phyloP scores from a whole-genome alignment of 202 grass and related monocot species.

The Sporobolus alterniflorus region DNA sequence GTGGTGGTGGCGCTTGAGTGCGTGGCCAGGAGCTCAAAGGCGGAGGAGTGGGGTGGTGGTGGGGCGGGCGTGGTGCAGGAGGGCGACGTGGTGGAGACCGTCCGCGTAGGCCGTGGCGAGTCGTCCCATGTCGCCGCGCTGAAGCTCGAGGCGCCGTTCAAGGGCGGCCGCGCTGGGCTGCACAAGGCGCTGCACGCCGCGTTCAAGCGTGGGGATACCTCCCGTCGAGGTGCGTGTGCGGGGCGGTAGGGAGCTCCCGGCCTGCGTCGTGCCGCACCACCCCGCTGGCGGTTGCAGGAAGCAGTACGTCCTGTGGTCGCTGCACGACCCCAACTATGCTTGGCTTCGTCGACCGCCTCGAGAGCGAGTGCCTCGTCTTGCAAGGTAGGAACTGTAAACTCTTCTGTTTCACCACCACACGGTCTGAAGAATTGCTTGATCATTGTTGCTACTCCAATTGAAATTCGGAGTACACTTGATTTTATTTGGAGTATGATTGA shows the following conservation, averaged over 20 bases:
- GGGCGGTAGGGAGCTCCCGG: conserved; percentile 64
- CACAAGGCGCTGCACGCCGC: conserved; percentile 84
- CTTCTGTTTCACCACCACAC: background rate
- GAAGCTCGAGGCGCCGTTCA: conserved; percentile 71
- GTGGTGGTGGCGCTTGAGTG: conserved; percentile 92
- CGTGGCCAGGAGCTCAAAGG: conserved; percentile 79
- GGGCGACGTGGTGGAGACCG: conserved; percentile 82
- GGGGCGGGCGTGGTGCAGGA: conserved; percentile 66
- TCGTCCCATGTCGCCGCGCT: conserved; percentile 3
- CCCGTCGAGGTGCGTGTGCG: conserved; percentile 64
- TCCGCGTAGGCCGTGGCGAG: conserved; percentile 53
- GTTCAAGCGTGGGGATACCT: conserved; percentile 87
- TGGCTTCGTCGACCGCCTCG: conserved; percentile 71
- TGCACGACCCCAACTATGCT: conserved; percentile 92
- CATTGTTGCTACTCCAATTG: background rate
- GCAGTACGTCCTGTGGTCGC: conserved; percentile 77
- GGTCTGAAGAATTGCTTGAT: background rate
- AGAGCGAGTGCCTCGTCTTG: conserved; percentile 75
- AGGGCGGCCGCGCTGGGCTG: conserved; percentile 60
- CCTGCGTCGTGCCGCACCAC: conserved; percentile 74
- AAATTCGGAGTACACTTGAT: background rate
- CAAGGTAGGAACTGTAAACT: conserved; percentile 81
- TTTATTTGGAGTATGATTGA: background rate
- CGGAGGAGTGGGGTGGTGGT: conserved; percentile 85
- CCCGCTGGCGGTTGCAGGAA: conserved; percentile 34